Conservation (phyloP, 108 stramenopile genomes). For the Fragilaria radians region DNA sequence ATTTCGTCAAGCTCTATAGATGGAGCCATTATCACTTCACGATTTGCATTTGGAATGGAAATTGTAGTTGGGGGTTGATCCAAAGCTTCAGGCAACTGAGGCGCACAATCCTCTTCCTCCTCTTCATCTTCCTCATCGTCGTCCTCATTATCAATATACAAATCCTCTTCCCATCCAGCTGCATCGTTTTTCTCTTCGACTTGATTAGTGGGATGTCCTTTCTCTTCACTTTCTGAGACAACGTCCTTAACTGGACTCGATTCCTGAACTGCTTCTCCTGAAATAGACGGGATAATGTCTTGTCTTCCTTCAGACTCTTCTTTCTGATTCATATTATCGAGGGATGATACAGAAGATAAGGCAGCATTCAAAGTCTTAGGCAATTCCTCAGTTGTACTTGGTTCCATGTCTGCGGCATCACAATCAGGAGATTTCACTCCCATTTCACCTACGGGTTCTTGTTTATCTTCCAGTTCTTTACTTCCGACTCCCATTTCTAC, state of each 20-base stretch:
- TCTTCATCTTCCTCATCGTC: conserved; percentile 4
- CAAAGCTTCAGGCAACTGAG: neutral
- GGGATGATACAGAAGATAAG: neutral
- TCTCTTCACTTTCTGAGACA: neutral
- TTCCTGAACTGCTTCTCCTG: neutral
- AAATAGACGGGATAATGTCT: neutral
- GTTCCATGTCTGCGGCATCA: no score
- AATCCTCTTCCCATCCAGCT: conserved; percentile 38
- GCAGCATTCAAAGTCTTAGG: no score
- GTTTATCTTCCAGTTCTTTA: neutral
- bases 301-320: neutral
- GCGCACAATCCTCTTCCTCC: neutral
- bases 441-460: neutral
- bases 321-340: neutral
- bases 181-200: neutral
- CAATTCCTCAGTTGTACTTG: no score
- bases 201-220: neutral
- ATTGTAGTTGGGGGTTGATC: neutral
- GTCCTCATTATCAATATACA: conserved; percentile 25
- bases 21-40: neutral
- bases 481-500: neutral
- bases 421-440: no score
- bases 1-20: neutral
- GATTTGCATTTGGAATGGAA: no score
- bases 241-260: neutral